Evolutionary conservation across 169 alveolate genomes (phyloP), one percentile per base, ranked within the genome.

Genomic region (Eimeria tenella): DNA sequence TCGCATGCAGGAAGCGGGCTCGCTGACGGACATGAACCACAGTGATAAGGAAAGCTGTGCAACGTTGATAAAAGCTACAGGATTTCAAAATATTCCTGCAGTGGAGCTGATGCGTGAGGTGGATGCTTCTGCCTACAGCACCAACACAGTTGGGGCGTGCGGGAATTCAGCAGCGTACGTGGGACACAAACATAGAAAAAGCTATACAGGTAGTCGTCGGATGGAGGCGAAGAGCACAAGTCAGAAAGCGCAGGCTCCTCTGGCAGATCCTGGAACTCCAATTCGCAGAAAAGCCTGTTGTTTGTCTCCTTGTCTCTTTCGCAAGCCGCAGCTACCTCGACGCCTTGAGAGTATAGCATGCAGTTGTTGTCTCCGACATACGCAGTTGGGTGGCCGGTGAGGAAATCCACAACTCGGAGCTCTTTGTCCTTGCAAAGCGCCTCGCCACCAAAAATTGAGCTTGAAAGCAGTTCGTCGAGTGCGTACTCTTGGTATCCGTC

Each of bases 281-380:
- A 49, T 53, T 58, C 91, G 79, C 91, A 84, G 91, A 31, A 84
- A 23, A 62, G n/a, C 91, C 91, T 84, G 91, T 62, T 71, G 63
- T 84, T 84, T 49, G 4, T 58, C 21, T 84, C 79, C 70, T 62
- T 84, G 23, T 84, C 91, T 9, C 31, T 49, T 49, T 62, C 65
- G 13, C 91, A 84, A 17, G 81, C 81, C 19, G 31, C 63, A 31
- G 75, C 79, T 84, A 55, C 79, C 70, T 84, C 79, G 13, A 60
- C 49, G 11, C 79, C 91, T 49, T 58, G 79, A 8, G 91, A 84
- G 79, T 84, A 84, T 62, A 84, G 11, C 91, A 84, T 4, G 91
- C 91, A 84, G 81, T 42, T 62, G 50, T 49, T 58, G 9, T 42
- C 79, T 7, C 79, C 65, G 55, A 13, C 63, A 42, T 60, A 84